phyloP scores from a whole-genome alignment of 306 rosid genomes.

The Comarum palustre region DNA sequence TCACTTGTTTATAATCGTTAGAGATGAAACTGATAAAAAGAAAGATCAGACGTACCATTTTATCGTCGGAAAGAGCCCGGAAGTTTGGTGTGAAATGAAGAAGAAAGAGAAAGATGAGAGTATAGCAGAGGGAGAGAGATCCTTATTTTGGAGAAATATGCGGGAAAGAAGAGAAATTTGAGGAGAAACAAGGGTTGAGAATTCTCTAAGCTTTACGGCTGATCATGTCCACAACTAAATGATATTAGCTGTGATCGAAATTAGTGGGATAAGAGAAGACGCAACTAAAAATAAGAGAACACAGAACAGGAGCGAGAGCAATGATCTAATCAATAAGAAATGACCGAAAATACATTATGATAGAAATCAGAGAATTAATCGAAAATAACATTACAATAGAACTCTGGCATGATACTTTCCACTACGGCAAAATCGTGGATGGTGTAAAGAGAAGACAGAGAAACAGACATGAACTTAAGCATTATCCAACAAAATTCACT shows the following conservation, averaged over 20 bases:
- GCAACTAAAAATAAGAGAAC: background rate
- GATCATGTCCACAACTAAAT: conserved; percentile 23
- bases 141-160: conserved; percentile 60
- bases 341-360: background rate
- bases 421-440: conserved; percentile 10
- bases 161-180: conserved; percentile 56
- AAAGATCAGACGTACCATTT: conserved; percentile 55
- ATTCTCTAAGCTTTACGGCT: conserved; percentile 25
- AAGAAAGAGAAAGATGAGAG: conserved; percentile 37
- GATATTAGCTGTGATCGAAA: background rate
- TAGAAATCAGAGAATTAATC: background rate
- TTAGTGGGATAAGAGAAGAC: background rate
- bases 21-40: conserved; percentile 5
- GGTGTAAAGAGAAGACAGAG: background rate
- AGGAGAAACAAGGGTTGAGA: conserved; percentile 53
- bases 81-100: conserved; percentile 34
- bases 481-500: conserved; percentile 57
- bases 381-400: background rate
- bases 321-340: background rate
- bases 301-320: background rate
- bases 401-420: background rate
- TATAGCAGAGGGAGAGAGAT: conserved; percentile 43
- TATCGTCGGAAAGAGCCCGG: conserved; percentile 30
- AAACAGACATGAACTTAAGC: conserved; percentile 8
- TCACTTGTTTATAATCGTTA: background rate